Evolutionary conservation across 257 asterid species (phyloP).

Genomic region (Solanum pimpinellifolium): DNA sequence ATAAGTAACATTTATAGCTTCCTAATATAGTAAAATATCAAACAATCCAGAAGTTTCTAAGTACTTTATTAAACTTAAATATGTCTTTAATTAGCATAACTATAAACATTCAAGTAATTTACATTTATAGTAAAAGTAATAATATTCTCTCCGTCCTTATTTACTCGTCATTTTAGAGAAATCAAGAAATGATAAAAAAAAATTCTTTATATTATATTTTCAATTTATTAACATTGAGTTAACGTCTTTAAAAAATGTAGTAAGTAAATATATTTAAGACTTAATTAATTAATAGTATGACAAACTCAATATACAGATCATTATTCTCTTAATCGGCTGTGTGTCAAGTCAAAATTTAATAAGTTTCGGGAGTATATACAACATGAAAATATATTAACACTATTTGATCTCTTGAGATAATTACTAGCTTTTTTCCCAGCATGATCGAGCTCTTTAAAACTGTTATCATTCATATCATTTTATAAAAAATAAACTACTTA

Average conservation of each 20-base stretch:
- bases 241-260: neutral
- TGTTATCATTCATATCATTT: neutral
- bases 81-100: neutral
- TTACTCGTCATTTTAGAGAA: neutral
- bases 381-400: neutral
- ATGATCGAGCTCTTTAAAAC: neutral
- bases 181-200: neutral
- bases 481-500: neutral
- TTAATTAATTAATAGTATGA: no score
- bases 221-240: neutral
- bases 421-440: neutral
- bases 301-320: neutral
- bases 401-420: neutral
- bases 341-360: neutral
- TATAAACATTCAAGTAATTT: neutral
- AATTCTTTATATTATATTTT: neutral
- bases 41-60: neutral
- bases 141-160: no score
- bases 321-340: no score
- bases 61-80: neutral
- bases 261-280: no score
- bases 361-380: neutral
- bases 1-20: neutral
- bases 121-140: neutral
- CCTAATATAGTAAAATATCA: neutral